phyloP scores from a whole-genome alignment of 331 rosid species.

The Prunus yedoensis region DNA sequence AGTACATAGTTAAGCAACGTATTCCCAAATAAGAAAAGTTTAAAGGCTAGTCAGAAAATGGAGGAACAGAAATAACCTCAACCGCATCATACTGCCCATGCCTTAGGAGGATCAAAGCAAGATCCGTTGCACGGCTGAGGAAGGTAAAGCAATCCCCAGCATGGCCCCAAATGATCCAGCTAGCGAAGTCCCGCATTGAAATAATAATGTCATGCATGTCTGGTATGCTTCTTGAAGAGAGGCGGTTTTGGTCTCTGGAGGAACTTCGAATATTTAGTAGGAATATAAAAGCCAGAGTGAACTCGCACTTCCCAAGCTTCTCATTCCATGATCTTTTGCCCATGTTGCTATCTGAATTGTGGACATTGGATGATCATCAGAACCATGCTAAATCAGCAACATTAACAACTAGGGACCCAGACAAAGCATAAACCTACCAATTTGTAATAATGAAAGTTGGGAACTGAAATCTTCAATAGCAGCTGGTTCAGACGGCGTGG shows the following conservation, averaged over 20 bases:
- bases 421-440: conserved; percentile 50
- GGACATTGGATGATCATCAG: conserved; percentile 7
- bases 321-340: conserved; percentile 67
- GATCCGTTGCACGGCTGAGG: conserved; percentile 74
- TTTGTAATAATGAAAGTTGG: conserved; percentile 77
- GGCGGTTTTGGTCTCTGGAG: conserved; percentile 33
- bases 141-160: conserved; percentile 59
- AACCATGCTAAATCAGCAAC: background rate
- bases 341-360: conserved; percentile 50
- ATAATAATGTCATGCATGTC: conserved; percentile 39
- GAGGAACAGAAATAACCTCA: conserved; percentile 58
- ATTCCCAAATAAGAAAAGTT: background rate
- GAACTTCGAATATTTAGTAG: conserved; percentile 54
- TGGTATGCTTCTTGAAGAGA: conserved; percentile 48
- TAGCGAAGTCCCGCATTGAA: conserved; percentile 57
- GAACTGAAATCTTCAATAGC: conserved; percentile 79
- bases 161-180: conserved; percentile 83
- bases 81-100: conserved; percentile 81
- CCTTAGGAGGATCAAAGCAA: conserved; percentile 75
- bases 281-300: conserved; percentile 76
- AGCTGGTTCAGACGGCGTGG: conserved; percentile 74
- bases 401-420: background rate
- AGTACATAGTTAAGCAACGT: conserved; percentile 3
- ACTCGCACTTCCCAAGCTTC: conserved; percentile 74
- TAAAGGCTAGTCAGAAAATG: background rate